Evolutionary conservation across 345 rosid species (phyloP).

Genomic region (Hibiscus tridactylites): DNA sequence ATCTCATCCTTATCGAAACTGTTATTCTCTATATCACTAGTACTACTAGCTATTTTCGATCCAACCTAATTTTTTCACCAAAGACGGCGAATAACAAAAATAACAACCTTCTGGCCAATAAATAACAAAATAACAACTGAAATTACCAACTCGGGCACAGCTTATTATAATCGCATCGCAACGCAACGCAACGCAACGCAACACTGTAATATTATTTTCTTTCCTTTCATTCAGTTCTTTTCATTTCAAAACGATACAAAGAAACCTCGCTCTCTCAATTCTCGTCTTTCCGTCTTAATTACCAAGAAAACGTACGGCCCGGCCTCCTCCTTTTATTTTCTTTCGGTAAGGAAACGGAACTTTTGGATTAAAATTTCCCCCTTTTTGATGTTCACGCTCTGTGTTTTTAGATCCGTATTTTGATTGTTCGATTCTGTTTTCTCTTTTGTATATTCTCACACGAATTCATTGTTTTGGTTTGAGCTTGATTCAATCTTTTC

Average conservation of each 20-base stretch:
- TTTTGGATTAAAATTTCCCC: neutral
- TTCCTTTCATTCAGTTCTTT: neutral
- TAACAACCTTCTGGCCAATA: too few species aligned
- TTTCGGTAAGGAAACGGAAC: neutral
- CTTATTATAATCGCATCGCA: neutral
- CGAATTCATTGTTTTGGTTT: neutral
- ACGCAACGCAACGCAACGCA: neutral
- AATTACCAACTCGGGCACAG: neutral
- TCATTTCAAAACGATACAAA: neutral
- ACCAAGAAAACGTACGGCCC: neutral
- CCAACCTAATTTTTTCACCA: too few species aligned
- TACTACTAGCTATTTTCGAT: too few species aligned
- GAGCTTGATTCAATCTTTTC: neutral
- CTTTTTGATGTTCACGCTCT: neutral
- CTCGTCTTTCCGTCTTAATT: neutral
- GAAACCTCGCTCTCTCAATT: neutral
- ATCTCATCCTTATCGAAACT: too few species aligned
- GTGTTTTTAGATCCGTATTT: neutral
- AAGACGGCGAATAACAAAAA: too few species aligned
- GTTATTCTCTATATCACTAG: too few species aligned
- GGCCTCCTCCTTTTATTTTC: neutral
- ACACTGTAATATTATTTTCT: neutral
- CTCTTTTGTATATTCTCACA: neutral
- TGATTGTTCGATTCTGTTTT: neutral
- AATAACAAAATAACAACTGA: neutral